Base-by-base conservation (phyloP, 2,329 filamentous ascomycete species). In the Cytospora piceae region DNA sequence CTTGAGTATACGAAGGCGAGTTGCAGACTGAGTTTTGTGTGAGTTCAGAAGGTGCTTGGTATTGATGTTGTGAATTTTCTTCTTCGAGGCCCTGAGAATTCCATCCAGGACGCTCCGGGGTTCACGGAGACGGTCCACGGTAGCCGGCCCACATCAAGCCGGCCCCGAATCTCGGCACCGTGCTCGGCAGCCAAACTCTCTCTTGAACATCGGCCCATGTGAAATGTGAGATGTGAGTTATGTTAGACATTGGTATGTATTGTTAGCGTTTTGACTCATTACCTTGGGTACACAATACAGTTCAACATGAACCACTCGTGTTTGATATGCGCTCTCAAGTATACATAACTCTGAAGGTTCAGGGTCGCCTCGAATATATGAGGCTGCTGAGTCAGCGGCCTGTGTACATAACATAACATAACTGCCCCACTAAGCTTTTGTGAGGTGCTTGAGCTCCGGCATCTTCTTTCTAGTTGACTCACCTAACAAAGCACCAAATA, bases 401-500 rank as follows among this genome's bases (percentile, higher is more conserved):
- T 22, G 46, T 22, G 15, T 42, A 15, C 17, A 15, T 37, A 12
- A 34, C 17, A 20, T 42, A 46, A 17, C 52, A 56, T 49, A 32
- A 4, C 39, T 57, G 53, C 60, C 60, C 60, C 60, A 51, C 60
- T 53, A 63, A 57, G 56, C 53, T 63, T 57, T 63, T 57, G 37
- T 9, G 37, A 49, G n/a, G 46, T 24, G 34, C 11, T 4, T 37
- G 46, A 49, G 46, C 46, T 49, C 22, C 46, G 46, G 27, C 11
- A 24, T 3, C 53, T 24, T 22, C 29, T 53, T 53, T 37, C 6
- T 6, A 46, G 22, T 63, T 63, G 60, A 63, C 29, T 63, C 60
- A 63, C 53, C 20, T n/a, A 51, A 31, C 53, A 15, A 49, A n/a
- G n/a, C 39, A 56, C 17, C 34, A n/a, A 24, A 12, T 24, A 49